Base-by-base conservation (phyloP, 495 filamentous ascomycete species). In the Haplographium delicatum region DNA sequence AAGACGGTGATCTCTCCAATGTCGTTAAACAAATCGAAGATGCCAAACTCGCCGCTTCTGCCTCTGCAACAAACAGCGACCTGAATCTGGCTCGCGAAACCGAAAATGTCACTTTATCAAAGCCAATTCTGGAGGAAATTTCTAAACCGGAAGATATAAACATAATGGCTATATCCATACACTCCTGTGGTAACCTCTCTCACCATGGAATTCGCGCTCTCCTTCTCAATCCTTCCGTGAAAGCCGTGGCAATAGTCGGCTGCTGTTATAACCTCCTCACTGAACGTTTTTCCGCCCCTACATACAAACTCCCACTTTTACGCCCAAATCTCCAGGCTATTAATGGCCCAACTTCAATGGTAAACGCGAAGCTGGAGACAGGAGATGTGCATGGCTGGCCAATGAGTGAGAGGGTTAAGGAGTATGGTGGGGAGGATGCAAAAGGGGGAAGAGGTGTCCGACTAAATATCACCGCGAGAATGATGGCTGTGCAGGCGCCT, bases 201-300 rank as follows among this genome's bases (percentile, higher is more conserved):
- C 93, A 98, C 60, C 90, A 95, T 61, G 93, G 87, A 2, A 81
- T 98, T 34, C 84, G 87, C 5, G 93, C 93, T 3, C 74, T 98
- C 35, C 65, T 87, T 11, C 61, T 89, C 28, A 96, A 95, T 59
- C 86, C 89, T 1, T 74, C 80, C 23, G 88, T 97, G 44, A 78
- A 83, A 15, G 89, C 88, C 11, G 84, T 97, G 38, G 93, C 93
- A 28, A 86, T 98, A 63, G 87, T 98, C 34, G 93, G 93, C 28
- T 98, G 93, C 71, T 98, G 93, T 71, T 96, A 98, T 73, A 98
- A 98, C 52, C 83, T 96, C 16, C 65, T 96, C 47, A 96, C 91
- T 2, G 93, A 96, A 62, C 81, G 89, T 44, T 77, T 95, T 18
- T 86, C 88, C 2, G 88, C 88, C 25, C 85, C 90, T 15, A 88